Evolutionary conservation across 768 basidiomycete genomes (phyloP).

Genomic region (Hericium alpestre): DNA sequence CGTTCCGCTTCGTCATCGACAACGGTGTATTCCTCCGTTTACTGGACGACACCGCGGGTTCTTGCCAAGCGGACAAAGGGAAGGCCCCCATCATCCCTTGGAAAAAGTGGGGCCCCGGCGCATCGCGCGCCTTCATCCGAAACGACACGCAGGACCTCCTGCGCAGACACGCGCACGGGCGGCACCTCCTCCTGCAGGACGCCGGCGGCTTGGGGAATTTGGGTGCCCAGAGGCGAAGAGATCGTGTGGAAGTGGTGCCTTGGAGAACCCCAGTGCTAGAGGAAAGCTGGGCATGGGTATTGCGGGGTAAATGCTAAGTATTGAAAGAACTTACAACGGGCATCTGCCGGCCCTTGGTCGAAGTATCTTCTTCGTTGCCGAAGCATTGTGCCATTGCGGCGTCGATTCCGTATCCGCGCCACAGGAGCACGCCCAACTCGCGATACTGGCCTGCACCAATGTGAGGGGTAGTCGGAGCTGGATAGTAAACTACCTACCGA

Average conservation of each 20-base stretch:
- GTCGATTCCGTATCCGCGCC: constrained; percentile 74
- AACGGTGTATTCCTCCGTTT: neutral
- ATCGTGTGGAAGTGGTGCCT: constrained; percentile 87
- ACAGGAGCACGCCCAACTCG: constrained; percentile 83
- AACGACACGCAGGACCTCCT: neutral
- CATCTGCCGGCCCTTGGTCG: constrained; percentile 87
- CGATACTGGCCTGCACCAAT: constrained; percentile 68
- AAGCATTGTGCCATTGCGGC: constrained; percentile 89
- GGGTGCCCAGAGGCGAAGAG: constrained; percentile 86
- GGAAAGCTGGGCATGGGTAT: neutral
- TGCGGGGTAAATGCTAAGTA: neutral
- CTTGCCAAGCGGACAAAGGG: neutral
- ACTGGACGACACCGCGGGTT: neutral
- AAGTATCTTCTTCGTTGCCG: constrained; percentile 70
- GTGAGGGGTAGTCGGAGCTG: too few relatives aligned
- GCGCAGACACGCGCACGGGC: neutral
- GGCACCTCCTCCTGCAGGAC: neutral
- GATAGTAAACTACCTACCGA: too few relatives aligned
- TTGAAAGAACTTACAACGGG: constrained; percentile 53
- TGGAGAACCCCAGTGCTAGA: constrained; percentile 76
- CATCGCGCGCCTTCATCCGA: neutral
- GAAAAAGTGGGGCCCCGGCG: neutral
- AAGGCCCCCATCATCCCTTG: neutral
- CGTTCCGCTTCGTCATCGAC: neutral
- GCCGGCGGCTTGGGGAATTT: constrained; percentile 74